phyloP scores from a whole-genome alignment of 441 rosid species.

The Populus hybrid region DNA sequence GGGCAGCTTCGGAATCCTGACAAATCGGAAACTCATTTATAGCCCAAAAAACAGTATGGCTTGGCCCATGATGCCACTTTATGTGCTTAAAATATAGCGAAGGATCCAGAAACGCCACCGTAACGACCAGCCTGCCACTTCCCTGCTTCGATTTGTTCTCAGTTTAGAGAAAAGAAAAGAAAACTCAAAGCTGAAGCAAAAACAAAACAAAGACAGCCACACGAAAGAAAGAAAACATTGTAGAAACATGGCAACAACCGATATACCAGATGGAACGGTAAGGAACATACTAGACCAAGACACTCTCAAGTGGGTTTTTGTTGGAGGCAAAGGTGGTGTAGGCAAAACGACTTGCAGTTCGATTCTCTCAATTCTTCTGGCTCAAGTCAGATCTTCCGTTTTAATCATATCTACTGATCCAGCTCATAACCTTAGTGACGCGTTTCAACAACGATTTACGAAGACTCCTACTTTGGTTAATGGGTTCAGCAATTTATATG shows the following conservation, averaged over 20 bases:
- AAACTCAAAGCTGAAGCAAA: too few relatives aligned
- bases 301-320: conserved; percentile 91
- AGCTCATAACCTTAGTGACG: conserved; percentile 99
- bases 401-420: conserved; percentile 98
- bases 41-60: not conserved
- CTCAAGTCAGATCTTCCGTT: conserved; percentile 81
- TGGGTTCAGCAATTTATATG: conserved; percentile 90
- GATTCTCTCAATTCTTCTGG: conserved; percentile 69
- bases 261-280: conserved; percentile 62
- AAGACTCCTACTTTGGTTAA: conserved; percentile 81
- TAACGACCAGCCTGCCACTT: not conserved
- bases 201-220: not conserved
- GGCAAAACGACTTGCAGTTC: conserved; percentile 99
- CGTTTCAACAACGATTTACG: conserved; percentile 94
- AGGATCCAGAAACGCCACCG: not conserved
- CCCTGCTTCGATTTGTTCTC: not conserved
- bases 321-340: conserved; percentile 98
- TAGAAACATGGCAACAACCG: conserved; percentile 33
- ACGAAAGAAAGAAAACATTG: not conserved
- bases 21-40: not conserved
- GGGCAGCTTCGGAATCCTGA: not conserved
- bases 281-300: conserved; percentile 80
- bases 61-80: not conserved
- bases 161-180: not conserved
- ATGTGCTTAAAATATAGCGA: not conserved